Base-by-base conservation (phyloP, 148 eudicot genomes). In the Nyssa sinensis region DNA sequence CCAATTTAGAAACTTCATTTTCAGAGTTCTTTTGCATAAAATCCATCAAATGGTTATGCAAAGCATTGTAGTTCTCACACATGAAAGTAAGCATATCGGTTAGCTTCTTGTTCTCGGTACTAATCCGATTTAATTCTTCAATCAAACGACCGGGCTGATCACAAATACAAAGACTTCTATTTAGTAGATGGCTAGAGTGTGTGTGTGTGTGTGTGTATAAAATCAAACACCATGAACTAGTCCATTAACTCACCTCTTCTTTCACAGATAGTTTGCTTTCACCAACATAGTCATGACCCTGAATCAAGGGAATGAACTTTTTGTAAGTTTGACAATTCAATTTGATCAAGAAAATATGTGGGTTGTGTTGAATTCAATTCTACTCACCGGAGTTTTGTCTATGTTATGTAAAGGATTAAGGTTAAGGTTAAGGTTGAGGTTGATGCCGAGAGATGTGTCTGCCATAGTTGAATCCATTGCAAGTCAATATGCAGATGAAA, bases 91-190 rank as follows among this genome's bases (percentile, higher is more conserved):
- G 74, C 81, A 73, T 49, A 27, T 79, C 73, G 1, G 44, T 74
- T 27, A 79, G 66, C 68, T 39, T 74, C 70, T 74, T 74, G 74
- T 79, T 79, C 74, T 79, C 74, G 13, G 44, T 24, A 19, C 13
- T 74, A 65, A 79, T 37, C 19, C 53, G 69, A 23, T 74, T 62
- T 28, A 79, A 62, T 34, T 79, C 74, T 13, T 69, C 62, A 1
- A 69, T 37, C 63, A 74, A 23, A 1, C 5, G 57, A 32, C 62
- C 59, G 4, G 9, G 35, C 81, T 78, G 81, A 1, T 49, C 55
- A 49, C 4, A 3, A 3, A 7, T 7, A 13, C 2, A 67, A 68
- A 28, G 12, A 49, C 16, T 7, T 49, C 11, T 9, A 6, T 49
- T 49, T 49, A 49, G 17, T 49, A 3, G 8, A 7, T 49, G 55